A percentile compares a stretch with the other conserved stretches of the same genome.
These are phyloP conservation scores for Plenodomus biglobosus DNA, from an alignment of 2,329 filamentous ascomycete species.

Conservation along the genomic window DNA sequence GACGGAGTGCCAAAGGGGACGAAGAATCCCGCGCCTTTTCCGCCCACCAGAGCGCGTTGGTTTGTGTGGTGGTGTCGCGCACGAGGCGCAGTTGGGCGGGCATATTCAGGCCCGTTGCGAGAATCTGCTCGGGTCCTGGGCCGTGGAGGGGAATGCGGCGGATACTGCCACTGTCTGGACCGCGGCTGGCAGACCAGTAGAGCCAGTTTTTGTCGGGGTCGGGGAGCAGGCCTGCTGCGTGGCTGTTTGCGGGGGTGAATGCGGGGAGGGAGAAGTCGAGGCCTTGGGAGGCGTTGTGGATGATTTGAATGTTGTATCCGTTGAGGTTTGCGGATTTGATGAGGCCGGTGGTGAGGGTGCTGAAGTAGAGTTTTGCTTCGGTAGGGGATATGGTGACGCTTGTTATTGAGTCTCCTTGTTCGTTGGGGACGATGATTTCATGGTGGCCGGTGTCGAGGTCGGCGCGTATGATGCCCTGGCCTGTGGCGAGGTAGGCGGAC, in stretches of 20 bases:
- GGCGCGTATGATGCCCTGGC: conserved; percentile 13
- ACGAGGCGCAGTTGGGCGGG: conserved; percentile 13
- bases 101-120: conserved; percentile 8
- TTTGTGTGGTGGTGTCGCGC: not conserved
- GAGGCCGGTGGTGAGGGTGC: conserved; percentile 3
- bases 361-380: conserved; percentile 12
- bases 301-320: conserved; percentile 3
- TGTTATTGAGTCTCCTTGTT: not conserved
- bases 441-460: conserved; percentile 6
- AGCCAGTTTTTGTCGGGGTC: conserved; percentile 14
- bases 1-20: conserved; percentile 11
- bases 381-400: conserved; percentile 12
- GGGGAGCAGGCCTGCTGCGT: conserved; percentile 7
- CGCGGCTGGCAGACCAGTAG: conserved; percentile 14
- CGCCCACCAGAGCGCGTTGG: conserved; percentile 5
- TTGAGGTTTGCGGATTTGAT: conserved; percentile 13
- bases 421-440: conserved; percentile 1
- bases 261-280: not conserved
- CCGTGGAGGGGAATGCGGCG: conserved; percentile 3
- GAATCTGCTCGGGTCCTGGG: conserved; percentile 2
- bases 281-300: conserved; percentile 15
- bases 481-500: conserved; percentile 10
- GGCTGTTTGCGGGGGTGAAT: conserved; percentile 5
- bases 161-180: conserved; percentile 10
- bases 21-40: conserved; percentile 11